Evolutionary conservation across 1,139 yeast species (phyloP).

Genomic region (Fermentozyma sake): DNA sequence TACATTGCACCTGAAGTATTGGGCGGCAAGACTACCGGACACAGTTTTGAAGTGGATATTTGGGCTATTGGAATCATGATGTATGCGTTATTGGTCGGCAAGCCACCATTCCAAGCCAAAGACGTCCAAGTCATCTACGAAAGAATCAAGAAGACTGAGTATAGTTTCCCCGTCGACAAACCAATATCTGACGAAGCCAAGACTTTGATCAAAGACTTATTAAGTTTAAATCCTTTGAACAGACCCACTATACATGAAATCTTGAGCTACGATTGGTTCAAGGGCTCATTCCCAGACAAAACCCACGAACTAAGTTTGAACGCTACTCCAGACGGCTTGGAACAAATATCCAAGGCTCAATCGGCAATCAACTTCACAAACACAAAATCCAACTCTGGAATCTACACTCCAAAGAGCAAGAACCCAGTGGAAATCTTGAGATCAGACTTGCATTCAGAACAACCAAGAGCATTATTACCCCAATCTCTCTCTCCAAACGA

Average conservation of each 20-base stretch:
- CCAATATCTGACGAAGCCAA: constrained; percentile 70
- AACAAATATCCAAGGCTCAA: constrained; percentile 51
- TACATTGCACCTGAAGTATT: constrained; percentile 97
- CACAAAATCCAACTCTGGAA: constrained; percentile 63
- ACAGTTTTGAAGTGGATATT: constrained; percentile 88
- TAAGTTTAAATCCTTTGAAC: constrained; percentile 71
- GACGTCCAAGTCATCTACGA: constrained; percentile 93
- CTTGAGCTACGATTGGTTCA: constrained; percentile 78
- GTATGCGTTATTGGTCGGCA: constrained; percentile 85
- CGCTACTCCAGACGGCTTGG: constrained; percentile 55
- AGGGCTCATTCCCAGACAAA: constrained; percentile 76
- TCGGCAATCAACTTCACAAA: constrained; percentile 67
- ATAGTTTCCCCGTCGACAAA: constrained; percentile 71
- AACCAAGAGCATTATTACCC: constrained; percentile 71
- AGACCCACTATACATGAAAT: constrained; percentile 83
- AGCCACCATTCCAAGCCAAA: constrained; percentile 96
- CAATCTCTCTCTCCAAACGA: constrained; percentile 90
- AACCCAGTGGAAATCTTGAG: constrained; percentile 68
- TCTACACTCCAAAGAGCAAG: constrained; percentile 50
- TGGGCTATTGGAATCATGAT: constrained; percentile 98
- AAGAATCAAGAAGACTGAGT: constrained; percentile 81
- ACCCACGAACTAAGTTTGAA: constrained; percentile 61
- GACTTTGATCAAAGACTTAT: constrained; percentile 63
- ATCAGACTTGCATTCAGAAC: constrained; percentile 67
- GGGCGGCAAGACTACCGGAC: constrained; percentile 84